These are phyloP conservation scores for Naganishia vishniacii DNA, from an alignment of 768 basidiomycete species.

Conservation along the genomic window DNA sequence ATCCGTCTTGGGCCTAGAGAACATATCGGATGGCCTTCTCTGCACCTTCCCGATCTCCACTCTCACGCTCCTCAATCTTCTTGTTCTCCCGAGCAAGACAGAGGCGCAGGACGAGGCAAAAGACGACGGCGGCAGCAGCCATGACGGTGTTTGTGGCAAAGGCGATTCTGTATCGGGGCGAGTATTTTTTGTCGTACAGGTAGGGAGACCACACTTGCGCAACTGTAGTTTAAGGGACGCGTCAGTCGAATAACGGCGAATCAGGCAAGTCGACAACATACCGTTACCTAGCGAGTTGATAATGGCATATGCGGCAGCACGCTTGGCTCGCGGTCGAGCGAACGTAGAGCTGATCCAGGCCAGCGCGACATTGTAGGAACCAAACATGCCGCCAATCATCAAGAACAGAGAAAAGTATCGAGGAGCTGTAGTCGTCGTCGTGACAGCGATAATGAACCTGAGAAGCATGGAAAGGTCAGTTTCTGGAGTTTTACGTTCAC, in stretches of 20 bases:
- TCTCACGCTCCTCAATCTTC: slow-evolving; percentile 33
- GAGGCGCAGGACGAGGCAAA: slow-evolving; percentile 31
- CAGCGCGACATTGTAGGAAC: slow-evolving; percentile 33
- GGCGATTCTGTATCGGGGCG: slow-evolving; percentile 31
- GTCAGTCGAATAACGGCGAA: neutral
- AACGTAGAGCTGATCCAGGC: slow-evolving; percentile 39
- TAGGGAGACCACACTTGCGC: slow-evolving; percentile 41
- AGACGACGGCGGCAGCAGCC: slow-evolving; percentile 29
- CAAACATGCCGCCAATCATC: slow-evolving; percentile 37
- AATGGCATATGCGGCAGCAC: slow-evolving; percentile 36
- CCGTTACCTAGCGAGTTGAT: slow-evolving; percentile 37
- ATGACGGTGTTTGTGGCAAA: slow-evolving; percentile 31
- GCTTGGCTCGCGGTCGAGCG: slow-evolving; percentile 37
- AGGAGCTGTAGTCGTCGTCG: slow-evolving; percentile 32
- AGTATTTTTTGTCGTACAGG: slow-evolving; percentile 33
- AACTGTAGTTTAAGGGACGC: slow-evolving; percentile 15
- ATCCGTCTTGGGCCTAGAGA: slow-evolving; percentile 13
- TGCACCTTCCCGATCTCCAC: neutral
- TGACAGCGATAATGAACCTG: slow-evolving; percentile 30
- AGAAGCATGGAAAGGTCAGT: too few species aligned
- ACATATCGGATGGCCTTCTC: slow-evolving; percentile 23
- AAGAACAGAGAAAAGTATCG: slow-evolving; percentile 40
- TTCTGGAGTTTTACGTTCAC: neutral
- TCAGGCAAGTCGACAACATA: slow-evolving; percentile 1
- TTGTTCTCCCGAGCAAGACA: slow-evolving; percentile 33